A percentile compares a stretch with the other conserved stretches of the same genome.
Evolutionary conservation across 306 rosid species (phyloP).

Genomic region (Leucaena leucocephala): DNA sequence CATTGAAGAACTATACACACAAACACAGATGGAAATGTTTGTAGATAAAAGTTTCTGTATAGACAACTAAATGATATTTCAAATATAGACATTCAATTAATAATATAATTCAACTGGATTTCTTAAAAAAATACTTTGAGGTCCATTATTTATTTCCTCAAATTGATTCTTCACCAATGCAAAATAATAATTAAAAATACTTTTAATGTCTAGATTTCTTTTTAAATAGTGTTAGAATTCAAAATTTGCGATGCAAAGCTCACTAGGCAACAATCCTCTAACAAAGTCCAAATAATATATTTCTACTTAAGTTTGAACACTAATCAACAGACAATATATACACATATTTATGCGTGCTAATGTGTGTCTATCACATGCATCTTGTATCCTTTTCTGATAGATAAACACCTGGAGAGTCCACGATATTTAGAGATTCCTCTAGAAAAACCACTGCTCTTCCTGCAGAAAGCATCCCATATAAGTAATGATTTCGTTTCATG

Average conservation of each 20-base stretch:
- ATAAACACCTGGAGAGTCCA: constrained; percentile 70
- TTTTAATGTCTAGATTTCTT: not conserved
- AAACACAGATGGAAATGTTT: not conserved
- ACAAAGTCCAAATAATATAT: not conserved
- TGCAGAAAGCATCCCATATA: constrained; percentile 42
- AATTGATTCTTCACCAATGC: not conserved
- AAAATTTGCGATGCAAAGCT: not conserved
- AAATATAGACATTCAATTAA: not conserved
- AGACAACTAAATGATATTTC: constrained; percentile 4
- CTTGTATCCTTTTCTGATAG: constrained; percentile 11
- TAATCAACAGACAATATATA: not conserved
- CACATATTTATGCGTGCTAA: not conserved
- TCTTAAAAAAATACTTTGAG: not conserved
- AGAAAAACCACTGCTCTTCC: constrained; percentile 89
- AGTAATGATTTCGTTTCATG: constrained; percentile 24
- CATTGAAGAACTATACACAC: constrained; percentile 12
- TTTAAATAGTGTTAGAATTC: not conserved
- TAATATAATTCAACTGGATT: not conserved
- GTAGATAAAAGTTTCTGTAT: constrained; percentile 4
- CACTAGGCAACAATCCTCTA: not conserved
- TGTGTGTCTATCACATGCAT: not conserved
- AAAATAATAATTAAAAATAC: not conserved
- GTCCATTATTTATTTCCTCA: not conserved
- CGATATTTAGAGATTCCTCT: constrained; percentile 81
- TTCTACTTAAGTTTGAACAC: constrained; percentile 11